Evolutionary conservation across 495 filamentous ascomycete genomes (phyloP).

Genomic region (Neurospora africana): DNA sequence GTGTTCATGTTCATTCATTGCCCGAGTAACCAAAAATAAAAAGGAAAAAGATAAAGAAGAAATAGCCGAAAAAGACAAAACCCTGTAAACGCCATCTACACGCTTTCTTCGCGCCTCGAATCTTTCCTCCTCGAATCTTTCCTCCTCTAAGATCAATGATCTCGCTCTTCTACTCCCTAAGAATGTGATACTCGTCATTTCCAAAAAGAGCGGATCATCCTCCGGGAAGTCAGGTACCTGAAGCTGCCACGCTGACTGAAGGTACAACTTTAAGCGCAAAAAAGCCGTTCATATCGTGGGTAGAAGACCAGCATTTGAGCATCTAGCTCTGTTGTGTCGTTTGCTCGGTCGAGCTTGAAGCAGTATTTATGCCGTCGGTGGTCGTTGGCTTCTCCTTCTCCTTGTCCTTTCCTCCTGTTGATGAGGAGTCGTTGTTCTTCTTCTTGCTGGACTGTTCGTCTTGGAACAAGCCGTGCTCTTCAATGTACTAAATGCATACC

Average conservation of each 20-base stretch:
- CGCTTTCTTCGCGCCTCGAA: neutral
- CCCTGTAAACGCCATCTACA: neutral
- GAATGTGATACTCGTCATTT: neutral
- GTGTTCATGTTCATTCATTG: neutral
- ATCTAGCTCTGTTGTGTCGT: neutral
- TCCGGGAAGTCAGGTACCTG: neutral
- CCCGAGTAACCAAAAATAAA: too few relatives aligned
- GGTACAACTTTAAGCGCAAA: neutral
- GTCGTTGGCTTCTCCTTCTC: constrained; percentile 15
- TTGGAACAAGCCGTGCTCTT: constrained; percentile 60
- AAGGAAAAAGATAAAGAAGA: too few relatives aligned
- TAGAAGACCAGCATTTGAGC: neutral
- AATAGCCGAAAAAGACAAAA: neutral
- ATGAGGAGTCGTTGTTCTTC: constrained; percentile 21
- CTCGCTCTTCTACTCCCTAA: neutral
- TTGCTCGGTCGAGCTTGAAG: neutral
- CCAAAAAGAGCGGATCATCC: neutral
- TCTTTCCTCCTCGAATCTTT: neutral
- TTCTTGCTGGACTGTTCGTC: constrained; percentile 40
- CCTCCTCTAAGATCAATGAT: neutral
- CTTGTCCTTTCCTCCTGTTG: constrained; percentile 23
- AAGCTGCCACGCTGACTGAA: neutral
- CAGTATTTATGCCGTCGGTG: neutral
- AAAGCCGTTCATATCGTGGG: neutral
- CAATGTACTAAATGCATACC: constrained; percentile 68